Evolutionary conservation across 331 rosid genomes (phyloP), one percentile per base, ranked within the genome.

Genomic region (Rhamnella rubrinervis): DNA sequence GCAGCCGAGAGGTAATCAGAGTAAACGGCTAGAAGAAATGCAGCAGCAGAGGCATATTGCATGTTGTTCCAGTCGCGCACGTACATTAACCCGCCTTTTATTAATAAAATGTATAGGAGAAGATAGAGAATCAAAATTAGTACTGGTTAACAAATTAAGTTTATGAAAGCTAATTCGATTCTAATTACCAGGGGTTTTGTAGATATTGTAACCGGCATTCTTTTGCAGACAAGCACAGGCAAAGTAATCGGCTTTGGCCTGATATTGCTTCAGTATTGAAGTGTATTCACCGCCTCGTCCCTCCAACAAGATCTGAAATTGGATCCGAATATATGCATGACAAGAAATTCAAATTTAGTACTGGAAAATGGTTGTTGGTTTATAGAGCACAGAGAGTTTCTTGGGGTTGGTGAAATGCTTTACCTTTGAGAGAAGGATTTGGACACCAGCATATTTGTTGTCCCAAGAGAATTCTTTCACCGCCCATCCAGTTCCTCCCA

Each of bases 401-500:
- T 44, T 44, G 49, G 2, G 49, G 14, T 44, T 44, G 11, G 13
- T 40, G 13, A 7, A 44, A 31, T 31, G 4, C 4, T 44, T 13
- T 77, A 90, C 97, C 90, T 87, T 87, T 2, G 97, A 79, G 55
- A 89, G 80, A 71, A 92, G 96, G 75, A 66, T 79, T 68, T 89
- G 97, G 25, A 87, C 81, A 61, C 96, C 96, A 11, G 92, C 95
- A 76, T 92, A 89, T 67, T 92, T 92, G 81, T 78, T 89, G 59
- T 89, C 97, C 97, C 96, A 92, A 64, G 96, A 89, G 81, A 92
- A 92, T 53, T 92, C 96, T 56, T 74, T 85, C 60, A 89, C 76
- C 0, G 95, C 85, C 93, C 86, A 89, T 3, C 96, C 96, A 25
- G 92, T 89, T 77, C 97, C 97, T 8, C 97, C 97, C 87, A 89